These are phyloP conservation scores for Penicillium ochrochloron DNA, from an alignment of 495 filamentous ascomycete genomes.

Conservation along the genomic window DNA sequence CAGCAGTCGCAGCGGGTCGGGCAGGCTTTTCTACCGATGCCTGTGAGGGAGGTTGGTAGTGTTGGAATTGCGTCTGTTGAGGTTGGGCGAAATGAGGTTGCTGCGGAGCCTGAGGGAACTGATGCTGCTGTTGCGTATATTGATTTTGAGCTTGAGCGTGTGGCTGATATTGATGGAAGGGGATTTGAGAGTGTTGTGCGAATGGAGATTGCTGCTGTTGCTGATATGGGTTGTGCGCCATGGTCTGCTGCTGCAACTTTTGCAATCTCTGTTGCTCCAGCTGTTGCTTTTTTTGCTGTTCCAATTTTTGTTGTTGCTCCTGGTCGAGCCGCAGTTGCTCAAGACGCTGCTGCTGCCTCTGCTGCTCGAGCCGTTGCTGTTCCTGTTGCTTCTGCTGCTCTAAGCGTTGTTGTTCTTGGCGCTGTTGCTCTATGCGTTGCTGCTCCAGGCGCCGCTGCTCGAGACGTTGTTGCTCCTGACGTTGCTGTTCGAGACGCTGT, in stretches of 20 bases:
- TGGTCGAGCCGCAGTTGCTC: slow-evolving; percentile 13
- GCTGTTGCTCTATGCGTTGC: slow-evolving; percentile 25
- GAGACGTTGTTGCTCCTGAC: slow-evolving; percentile 8
- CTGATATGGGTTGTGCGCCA: slow-evolving; percentile 29
- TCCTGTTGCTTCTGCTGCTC: slow-evolving; percentile 9
- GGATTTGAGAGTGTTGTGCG: slow-evolving; percentile 19
- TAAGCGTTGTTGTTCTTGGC: slow-evolving; percentile 19
- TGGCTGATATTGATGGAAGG: slow-evolving; percentile 22
- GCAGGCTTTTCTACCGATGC: slow-evolving; percentile 6
- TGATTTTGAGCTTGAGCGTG: slow-evolving; percentile 17
- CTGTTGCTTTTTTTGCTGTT: slow-evolving; percentile 25
- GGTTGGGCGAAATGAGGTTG: slow-evolving; percentile 22
- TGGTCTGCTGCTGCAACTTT: slow-evolving; percentile 33
- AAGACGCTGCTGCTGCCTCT: neutral
- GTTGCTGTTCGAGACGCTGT: slow-evolving; percentile 28
- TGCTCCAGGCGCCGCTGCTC: slow-evolving; percentile 23
- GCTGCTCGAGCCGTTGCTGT: slow-evolving; percentile 14
- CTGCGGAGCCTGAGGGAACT: slow-evolving; percentile 19
- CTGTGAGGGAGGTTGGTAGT: slow-evolving; percentile 32
- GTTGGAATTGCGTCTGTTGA: slow-evolving; percentile 27
- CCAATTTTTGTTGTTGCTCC: slow-evolving; percentile 22
- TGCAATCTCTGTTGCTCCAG: slow-evolving; percentile 26
- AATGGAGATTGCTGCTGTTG: slow-evolving; percentile 26
- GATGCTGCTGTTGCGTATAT: slow-evolving; percentile 15
- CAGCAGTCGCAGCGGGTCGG: slow-evolving; percentile 2